Base-by-base conservation (phyloP, 208 protist species). In the Leishmania aethiopica region DNA sequence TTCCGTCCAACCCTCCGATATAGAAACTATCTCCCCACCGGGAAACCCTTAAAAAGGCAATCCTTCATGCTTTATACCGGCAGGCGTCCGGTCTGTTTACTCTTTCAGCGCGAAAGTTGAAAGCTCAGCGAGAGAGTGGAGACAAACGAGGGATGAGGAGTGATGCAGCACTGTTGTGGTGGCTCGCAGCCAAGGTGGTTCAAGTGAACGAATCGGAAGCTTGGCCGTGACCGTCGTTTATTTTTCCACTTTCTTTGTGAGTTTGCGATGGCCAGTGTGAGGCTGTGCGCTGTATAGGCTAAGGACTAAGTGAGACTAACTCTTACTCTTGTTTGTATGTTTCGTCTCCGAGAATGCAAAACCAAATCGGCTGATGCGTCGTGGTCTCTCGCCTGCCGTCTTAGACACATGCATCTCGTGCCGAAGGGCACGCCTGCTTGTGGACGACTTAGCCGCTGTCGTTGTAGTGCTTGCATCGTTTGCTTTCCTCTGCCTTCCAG, bases 231-330 rank as follows among this genome's bases (percentile, higher is more conserved):
- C 70, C 70, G 2, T 77, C 40, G 60, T 77, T 77, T 77, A 22
- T 77, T 32, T 62, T 42, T 42, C 53, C 45, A 62, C 22, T 62
- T 75, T 62, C 32, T 77, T n/a, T 62, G 19, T 40, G 45, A 8
- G 35, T 62, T 62, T 77, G 13, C 40, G 73, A 64, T 77, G 22
- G 45, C 8, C 47, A 62, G 49, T 19, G 15, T 35, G 73, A 40
- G 73, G 75, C 37, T 67, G 75, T 47, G 57, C 28, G 35, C 8
- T 78, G 75, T 49, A 51, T 66, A 67, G 75, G 75, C 75, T 64
- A 69, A 67, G 57, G 47, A 32, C 51, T 66, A 67, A 78, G 53
- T 77, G 73, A 28, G 10, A 32, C 75, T 51, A 64, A 60, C 75
- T 62, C 53, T 11, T 78, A 59, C 57, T 45, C 57, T 51, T 78